Conservation (phyloP, 768 basidiomycete genomes). For the Brasilioporus rufonigricans region DNA sequence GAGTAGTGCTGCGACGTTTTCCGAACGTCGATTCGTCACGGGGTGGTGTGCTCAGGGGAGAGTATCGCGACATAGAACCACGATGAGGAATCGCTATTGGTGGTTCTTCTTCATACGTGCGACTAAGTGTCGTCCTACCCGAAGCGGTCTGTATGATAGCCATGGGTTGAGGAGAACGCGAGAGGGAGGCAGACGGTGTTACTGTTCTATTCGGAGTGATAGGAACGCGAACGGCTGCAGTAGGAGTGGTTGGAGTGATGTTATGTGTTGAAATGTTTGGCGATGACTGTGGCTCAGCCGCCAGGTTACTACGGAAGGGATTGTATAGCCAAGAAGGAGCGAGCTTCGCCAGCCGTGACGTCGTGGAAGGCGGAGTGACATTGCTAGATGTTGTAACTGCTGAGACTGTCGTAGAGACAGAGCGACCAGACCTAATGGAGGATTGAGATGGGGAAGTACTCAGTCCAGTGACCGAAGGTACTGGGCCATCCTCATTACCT, state of each 20-base stretch:
- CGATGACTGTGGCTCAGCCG: constrained; percentile 54
- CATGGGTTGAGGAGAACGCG: constrained; percentile 42
- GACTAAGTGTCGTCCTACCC: constrained; percentile 46
- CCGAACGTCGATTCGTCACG: constrained; percentile 57
- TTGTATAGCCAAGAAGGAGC: constrained; percentile 80
- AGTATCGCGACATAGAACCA: constrained; percentile 50
- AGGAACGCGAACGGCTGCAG: constrained; percentile 29
- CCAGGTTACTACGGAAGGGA: constrained; percentile 58
- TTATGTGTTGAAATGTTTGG: constrained; percentile 48
- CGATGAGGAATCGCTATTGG: constrained; percentile 40
- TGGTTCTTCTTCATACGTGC: constrained; percentile 60
- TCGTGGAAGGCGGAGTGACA: constrained; percentile 25
- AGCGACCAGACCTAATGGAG: constrained; percentile 55
- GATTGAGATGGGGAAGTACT: constrained; percentile 68
- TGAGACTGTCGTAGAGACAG: constrained; percentile 41
- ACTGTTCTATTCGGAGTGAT: constrained; percentile 29
- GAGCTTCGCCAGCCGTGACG: constrained; percentile 52
- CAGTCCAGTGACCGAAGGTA: constrained; percentile 36
- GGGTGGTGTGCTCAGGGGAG: constrained; percentile 68
- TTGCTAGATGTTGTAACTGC: constrained; percentile 17
- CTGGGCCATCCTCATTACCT: constrained; percentile 28
- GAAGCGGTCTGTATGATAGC: constrained; percentile 37
- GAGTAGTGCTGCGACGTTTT: constrained; percentile 51
- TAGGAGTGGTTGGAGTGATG: constrained; percentile 19
- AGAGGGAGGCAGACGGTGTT: constrained; percentile 30